phyloP scores from a whole-genome alignment of 192 early-diverging fungal genomes.

The Fimicolochytrium jonesii region DNA sequence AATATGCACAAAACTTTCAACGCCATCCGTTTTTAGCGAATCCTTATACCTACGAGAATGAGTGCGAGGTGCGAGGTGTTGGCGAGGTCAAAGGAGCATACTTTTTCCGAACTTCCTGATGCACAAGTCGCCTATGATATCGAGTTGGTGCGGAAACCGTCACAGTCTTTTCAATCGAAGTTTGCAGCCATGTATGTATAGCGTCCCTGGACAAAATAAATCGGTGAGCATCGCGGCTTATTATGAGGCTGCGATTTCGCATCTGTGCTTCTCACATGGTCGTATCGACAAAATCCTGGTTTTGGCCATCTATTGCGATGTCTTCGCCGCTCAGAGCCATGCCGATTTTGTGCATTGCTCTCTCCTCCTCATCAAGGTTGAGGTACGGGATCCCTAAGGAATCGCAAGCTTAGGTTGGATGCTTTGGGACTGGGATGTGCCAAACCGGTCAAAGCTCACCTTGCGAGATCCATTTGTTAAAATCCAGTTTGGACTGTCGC shows the following conservation, averaged over 20 bases:
- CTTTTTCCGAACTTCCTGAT: conserved; percentile 64
- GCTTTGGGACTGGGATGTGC: not conserved
- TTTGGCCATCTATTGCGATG: conserved; percentile 49
- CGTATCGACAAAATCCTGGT: conserved; percentile 44
- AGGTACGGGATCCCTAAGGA: conserved; percentile 69
- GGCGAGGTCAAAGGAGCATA: not conserved
- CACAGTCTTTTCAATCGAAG: conserved; percentile 34
- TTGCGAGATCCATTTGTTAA: conserved; percentile 77
- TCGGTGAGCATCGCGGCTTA: too few relatives aligned
- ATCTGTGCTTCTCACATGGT: conserved; percentile 49
- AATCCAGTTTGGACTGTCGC: conserved; percentile 73
- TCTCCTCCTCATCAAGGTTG: conserved; percentile 55
- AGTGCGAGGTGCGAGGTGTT: not conserved
- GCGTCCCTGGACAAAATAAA: conserved; percentile 11
- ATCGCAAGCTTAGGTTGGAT: too few relatives aligned
- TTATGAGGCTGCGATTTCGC: too few relatives aligned
- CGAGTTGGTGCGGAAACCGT: conserved; percentile 49
- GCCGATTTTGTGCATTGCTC: conserved; percentile 22
- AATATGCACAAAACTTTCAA: conserved; percentile 40
- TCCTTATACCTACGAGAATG: conserved; percentile 39
- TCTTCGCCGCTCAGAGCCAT: conserved; percentile 22
- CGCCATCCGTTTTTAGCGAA: conserved; percentile 38
- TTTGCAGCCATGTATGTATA: conserved; percentile 48
- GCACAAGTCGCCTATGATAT: conserved; percentile 68
- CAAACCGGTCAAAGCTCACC: too few relatives aligned